These are phyloP conservation scores for Aspergillus homomorphus DNA, from an alignment of 495 filamentous ascomycete genomes.

Conservation along the genomic window DNA sequence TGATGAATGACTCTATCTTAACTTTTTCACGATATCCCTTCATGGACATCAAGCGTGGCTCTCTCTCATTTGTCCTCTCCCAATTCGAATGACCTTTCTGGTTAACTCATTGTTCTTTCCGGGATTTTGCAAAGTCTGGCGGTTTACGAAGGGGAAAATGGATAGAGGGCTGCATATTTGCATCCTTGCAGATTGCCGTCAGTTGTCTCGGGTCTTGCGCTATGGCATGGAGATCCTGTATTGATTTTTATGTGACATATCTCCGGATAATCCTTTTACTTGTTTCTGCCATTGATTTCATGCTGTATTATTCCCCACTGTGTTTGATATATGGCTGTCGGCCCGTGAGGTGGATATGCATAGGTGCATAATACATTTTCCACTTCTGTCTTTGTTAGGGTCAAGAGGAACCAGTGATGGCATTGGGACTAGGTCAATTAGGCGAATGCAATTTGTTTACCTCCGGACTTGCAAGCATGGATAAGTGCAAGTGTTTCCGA, in stretches of 20 bases:
- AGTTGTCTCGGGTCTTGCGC: neutral
- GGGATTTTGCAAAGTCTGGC: slow-evolving; percentile 7
- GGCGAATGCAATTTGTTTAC: neutral
- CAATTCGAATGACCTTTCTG: slow-evolving; percentile 13
- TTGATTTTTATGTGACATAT: neutral
- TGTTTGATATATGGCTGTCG: neutral
- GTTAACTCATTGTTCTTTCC: slow-evolving; percentile 10
- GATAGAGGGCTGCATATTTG: slow-evolving; percentile 7
- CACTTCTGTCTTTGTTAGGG: neutral
- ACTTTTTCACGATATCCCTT: slow-evolving; percentile 3
- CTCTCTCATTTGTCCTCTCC: slow-evolving; percentile 18
- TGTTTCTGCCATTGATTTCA: neutral
- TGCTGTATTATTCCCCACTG: slow-evolving; percentile 6
- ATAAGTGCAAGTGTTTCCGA: too few species aligned
- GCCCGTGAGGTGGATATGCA: neutral
- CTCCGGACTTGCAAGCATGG: too few species aligned
- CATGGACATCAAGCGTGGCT: slow-evolving; percentile 36
- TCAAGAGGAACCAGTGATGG: neutral
- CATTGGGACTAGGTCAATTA: neutral
- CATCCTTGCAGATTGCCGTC: neutral
- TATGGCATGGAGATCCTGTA: neutral
- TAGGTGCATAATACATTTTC: neutral
- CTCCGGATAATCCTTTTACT: neutral
- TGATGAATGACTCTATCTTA: slow-evolving; percentile 29
- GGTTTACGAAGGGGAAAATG: slow-evolving; percentile 1